Evolutionary conservation across 2,329 filamentous ascomycete species (phyloP).

Genomic region (Fusarium sarcochroum): DNA sequence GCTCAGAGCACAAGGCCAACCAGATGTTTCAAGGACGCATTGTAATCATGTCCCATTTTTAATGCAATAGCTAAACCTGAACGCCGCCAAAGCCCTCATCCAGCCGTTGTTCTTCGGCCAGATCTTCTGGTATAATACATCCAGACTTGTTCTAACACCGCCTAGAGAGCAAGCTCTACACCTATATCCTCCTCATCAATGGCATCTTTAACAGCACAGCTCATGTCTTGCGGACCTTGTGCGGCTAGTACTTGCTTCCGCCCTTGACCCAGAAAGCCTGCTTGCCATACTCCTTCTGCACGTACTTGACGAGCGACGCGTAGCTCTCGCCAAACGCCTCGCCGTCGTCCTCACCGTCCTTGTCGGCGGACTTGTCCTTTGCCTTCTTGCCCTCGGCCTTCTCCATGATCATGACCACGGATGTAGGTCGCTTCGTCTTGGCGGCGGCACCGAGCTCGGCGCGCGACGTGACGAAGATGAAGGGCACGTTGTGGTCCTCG

Average conservation of each 20-base stretch:
- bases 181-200: constrained; percentile 4
- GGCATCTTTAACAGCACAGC: constrained; percentile 2
- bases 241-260: constrained; percentile 48
- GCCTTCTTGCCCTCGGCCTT: constrained; percentile 64
- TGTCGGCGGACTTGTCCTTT: constrained; percentile 60
- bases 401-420: constrained; percentile 90
- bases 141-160: constrained; percentile 50
- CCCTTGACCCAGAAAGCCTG: constrained; percentile 66
- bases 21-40: constrained; percentile 26
- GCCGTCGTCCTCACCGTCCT: constrained; percentile 63
- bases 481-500: constrained; percentile 97
- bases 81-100: constrained; percentile 56
- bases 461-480: constrained; percentile 93
- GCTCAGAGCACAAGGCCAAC: constrained; percentile 17
- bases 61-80: constrained; percentile 53
- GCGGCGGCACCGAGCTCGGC: constrained; percentile 95
- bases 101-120: constrained; percentile 47
- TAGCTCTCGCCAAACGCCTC: constrained; percentile 76
- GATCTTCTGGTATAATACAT: constrained; percentile 56
- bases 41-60: constrained; percentile 49
- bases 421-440: constrained; percentile 95
- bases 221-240: not conserved
- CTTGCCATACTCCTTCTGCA: constrained; percentile 75
- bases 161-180: constrained; percentile 17
- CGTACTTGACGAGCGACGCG: constrained; percentile 74